A percentile compares a stretch with the other conserved stretches of the same genome.
Evolutionary conservation across 768 basidiomycete genomes (phyloP).

Genomic region (Lactarius tabidus): DNA sequence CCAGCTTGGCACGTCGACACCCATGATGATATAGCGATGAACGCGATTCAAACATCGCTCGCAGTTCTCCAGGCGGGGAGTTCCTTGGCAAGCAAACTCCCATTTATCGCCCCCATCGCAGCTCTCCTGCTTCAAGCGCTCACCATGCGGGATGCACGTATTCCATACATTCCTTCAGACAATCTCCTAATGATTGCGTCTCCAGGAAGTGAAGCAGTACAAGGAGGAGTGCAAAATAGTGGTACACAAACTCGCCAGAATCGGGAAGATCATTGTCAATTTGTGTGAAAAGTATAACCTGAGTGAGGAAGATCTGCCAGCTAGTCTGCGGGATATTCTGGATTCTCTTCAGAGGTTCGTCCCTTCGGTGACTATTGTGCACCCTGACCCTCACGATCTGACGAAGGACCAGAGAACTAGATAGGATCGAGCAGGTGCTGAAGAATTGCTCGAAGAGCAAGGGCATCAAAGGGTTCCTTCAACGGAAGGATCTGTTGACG

Average conservation of each 20-base stretch:
- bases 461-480: neutral
- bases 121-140: neutral
- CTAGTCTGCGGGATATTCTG: neutral
- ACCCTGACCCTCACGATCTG: neutral
- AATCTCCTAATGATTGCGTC: neutral
- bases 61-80: neutral
- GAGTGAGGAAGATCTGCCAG: neutral
- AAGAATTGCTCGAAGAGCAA: neutral
- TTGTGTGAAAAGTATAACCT: neutral
- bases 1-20: neutral
- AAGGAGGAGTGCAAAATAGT: neutral
- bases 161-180: neutral
- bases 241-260: neutral
- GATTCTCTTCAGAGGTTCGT: neutral
- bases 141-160: neutral
- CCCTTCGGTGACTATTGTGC: neutral
- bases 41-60: neutral
- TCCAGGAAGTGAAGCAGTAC: neutral
- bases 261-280: neutral
- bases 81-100: neutral
- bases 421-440: neutral
- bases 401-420: neutral
- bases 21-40: neutral
- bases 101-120: neutral
- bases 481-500: neutral